Evolutionary conservation across 2,329 filamentous ascomycete species (phyloP), one percentile per base, ranked within the genome.

Genomic region (Rosellinia necatrix): DNA sequence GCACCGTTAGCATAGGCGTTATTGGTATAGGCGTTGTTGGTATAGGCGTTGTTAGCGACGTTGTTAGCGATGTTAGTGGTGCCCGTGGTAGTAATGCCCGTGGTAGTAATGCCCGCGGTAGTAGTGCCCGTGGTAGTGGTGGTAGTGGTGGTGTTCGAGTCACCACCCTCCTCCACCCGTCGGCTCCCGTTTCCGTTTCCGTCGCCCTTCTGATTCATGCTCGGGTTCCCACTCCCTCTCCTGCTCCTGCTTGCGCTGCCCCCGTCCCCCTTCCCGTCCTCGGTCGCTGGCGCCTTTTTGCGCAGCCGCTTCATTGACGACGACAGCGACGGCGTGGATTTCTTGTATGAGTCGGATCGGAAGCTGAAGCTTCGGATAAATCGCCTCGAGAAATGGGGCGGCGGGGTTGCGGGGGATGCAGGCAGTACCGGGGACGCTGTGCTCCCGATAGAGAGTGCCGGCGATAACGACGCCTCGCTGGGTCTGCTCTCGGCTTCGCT

Each of bases 351-450:
- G 17, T 60, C 63, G 15, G 67, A 66, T 27, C 66, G 63, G 24
- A 69, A 56, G 59, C 65, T 68, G 48, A 69, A 68, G 15, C 64
- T 64, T 48, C 67, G 65, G 13, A 53, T 61, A 49, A 71, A 65
- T 19, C 62, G 66, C 38, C 64, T 68, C 13, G 68, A 60, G 50
- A 70, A 70, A 32, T 64, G 62, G 25, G 65, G 56, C 34, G 66
- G 64, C 27, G 69, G 69, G 1, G 69, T 71, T 4, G 57, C 62
- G 32, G 68, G 68, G 10, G 68, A 68, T 38, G 62, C 64, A 47
- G 67, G 66, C 25, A 46, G 32, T 27, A 37, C 24, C 6, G 53
- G 52, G 17, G 56, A 53, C 21, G 65, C 63, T 3, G 66, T 68
- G 48, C 66, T 65, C 57, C 64, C 62, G 29, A 69, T 65, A 13